Evolutionary conservation across 2,329 filamentous ascomycete genomes (phyloP), one percentile per base, ranked within the genome.

Genomic region (Ascochyta fabae): DNA sequence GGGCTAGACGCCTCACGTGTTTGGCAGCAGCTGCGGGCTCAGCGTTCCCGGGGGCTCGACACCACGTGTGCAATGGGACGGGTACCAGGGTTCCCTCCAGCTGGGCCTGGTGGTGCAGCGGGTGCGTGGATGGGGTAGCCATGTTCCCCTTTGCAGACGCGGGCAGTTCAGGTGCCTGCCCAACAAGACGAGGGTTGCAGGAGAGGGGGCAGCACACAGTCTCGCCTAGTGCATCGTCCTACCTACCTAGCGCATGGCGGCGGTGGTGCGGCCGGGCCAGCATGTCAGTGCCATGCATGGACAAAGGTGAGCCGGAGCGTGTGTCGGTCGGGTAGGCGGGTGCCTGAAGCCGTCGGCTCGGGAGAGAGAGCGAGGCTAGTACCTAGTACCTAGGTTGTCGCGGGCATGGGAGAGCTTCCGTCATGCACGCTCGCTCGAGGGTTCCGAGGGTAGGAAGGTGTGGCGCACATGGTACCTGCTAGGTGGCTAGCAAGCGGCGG

Each of bases 341-440:
- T 31, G 22, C 44, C 52, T 46, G 51, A 39, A 58, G 57, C 60
- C 61, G 60, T 59, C 62, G 60, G 64, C 53, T 66, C 62, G 64
- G 58, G 56, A 55, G 35, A 16, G 45, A 13, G 50, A 31, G 44
- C 39, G 43, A 12, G 10, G 29, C 12, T 15, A 10, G 12, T 3
- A 9, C 27, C 10, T 10, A 15, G 45, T 19, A 19, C 19, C 19
- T 19, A 19, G 19, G 19, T 19, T 56, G 44, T 63, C 41, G 58
- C 61, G 61, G 62, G 52, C 31, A 38, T 42, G 47, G 53, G 34
- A 43, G 41, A 51, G 46, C 49, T 61, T 65, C 58, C 60, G 55
- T 59, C 53, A 52, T 47, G 59, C 56, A 58, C 52, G 43, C 29
- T 41, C 29, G 41, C 33, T 46, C 36, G 47, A 38, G 43, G 36